A percentile compares a stretch with the other conserved stretches of the same genome.
phyloP scores from a whole-genome alignment of 2,329 filamentous ascomycete genomes.

The Akanthomyces uredinophilus region DNA sequence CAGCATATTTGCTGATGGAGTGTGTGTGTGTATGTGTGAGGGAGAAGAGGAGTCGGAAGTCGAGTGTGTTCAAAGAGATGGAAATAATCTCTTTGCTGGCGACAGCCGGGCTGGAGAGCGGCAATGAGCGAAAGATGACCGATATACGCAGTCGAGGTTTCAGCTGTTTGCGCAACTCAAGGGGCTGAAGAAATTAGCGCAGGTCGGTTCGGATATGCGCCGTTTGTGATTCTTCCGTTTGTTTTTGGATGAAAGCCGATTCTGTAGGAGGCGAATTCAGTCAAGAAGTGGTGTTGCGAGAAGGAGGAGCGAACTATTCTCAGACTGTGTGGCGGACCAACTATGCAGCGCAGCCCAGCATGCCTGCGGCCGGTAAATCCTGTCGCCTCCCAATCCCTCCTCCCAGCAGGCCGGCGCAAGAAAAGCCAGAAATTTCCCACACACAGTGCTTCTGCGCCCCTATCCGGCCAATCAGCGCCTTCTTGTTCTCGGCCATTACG shows the following conservation, averaged over 20 bases:
- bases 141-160: constrained; percentile 7
- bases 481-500: constrained; percentile 21
- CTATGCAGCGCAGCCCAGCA: neutral
- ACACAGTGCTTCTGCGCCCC: neutral
- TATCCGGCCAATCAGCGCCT: constrained; percentile 26
- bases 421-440: constrained; percentile 15
- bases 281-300: neutral
- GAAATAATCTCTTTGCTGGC: neutral
- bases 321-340: constrained; percentile 8
- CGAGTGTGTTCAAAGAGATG: constrained; percentile 12
- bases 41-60: neutral
- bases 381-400: neutral
- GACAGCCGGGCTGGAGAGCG: constrained; percentile 9
- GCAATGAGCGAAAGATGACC: constrained; percentile 14
- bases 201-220: neutral
- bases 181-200: constrained; percentile 6
- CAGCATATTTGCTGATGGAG: constrained; percentile 34
- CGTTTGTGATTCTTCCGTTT: neutral
- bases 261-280: neutral
- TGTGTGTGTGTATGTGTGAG: neutral
- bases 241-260: neutral
- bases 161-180: constrained; percentile 11
- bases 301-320: neutral
- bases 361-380: neutral
- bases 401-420: neutral